These are phyloP conservation scores for Telopea speciosissima DNA, from an alignment of 177 flowering plant genomes.

Conservation along the genomic window DNA sequence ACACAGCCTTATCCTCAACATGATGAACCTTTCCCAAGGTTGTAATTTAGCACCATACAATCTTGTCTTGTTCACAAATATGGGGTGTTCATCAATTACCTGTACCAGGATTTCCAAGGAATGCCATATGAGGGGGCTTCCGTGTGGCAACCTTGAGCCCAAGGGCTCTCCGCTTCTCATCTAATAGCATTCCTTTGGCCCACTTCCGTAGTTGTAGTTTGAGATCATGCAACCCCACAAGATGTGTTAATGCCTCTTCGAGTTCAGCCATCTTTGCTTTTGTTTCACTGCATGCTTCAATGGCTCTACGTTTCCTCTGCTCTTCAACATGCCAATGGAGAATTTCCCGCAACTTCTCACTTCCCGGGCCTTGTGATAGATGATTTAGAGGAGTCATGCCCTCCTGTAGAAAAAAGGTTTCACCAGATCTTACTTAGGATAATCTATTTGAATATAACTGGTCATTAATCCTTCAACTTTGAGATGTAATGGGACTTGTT, in stretches of 20 bases:
- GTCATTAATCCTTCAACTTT: background rate
- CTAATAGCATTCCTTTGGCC: conserved; percentile 99
- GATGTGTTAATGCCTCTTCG: conserved; percentile 58
- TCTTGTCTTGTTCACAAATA: background rate
- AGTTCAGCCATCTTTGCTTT: conserved; percentile 89
- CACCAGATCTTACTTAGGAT: background rate
- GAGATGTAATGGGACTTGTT: background rate
- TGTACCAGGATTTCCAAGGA: conserved; percentile 98
- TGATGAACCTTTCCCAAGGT: too few species aligned
- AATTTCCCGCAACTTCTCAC: conserved; percentile 57
- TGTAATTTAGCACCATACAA: background rate
- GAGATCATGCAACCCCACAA: conserved; percentile 85
- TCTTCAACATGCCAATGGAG: conserved; percentile 59
- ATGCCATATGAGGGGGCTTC: conserved; percentile 96
- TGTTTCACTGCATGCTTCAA: conserved; percentile 79
- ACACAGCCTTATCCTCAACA: too few species aligned
- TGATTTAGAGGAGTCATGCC: conserved; percentile 81
- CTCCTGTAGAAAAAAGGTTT: conserved; percentile 45
- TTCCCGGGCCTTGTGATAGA: conserved; percentile 70
- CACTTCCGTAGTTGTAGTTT: conserved; percentile 83
- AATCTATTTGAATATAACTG: background rate
- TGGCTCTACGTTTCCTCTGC: conserved; percentile 67
- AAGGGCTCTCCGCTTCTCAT: conserved; percentile 92
- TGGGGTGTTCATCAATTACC: conserved; percentile 33
- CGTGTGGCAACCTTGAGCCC: conserved; percentile 79